Evolutionary conservation across 140 eudicot species (phyloP), one percentile per base, ranked within the genome.

Genomic region (Stevia rebaudiana): DNA sequence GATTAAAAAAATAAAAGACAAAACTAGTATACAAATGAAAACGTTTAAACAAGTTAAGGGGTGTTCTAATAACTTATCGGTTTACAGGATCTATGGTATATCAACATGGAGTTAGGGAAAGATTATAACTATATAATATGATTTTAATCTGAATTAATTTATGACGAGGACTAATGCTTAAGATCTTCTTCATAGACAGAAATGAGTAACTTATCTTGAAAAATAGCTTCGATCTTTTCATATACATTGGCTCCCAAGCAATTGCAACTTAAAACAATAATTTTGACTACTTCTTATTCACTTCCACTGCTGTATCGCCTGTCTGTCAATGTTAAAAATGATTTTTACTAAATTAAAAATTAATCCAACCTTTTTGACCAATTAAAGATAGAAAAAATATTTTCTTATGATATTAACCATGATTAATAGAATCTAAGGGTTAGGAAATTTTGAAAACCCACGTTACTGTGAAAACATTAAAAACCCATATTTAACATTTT

Each of bases 241-340:
- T 61, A 54, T 67, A 72, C 50, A 67, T 66, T 74, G 40, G 78
- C 65, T 44, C 61, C 42, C 3, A 72, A 70, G 50, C 59, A 64
- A 43, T 22, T 59, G 59, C 60, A 55, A 50, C 40, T 55, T 33
- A 57, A 57, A 57, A 16, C 18, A 53, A 53, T 24, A 57, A 31
- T 57, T 19, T 55, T 48, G 23, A 59, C 22, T 49, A 66, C 47
- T 67, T 22, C n/a, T 70, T 82, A 87, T 75, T 90, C 91, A 79
- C 95, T 82, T 65, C 74, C 95, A 48, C 90, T 84, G 73, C 78
- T 69, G 75, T 82, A 90, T 82, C 91, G 72, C 33, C 68, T 60
- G 36, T 68, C 97, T 90, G 89, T 33, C 73, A 72, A 65, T 71
- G 47, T 24, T 8, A 44, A 21, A 33, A 13, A 57, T 57, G 44